A percentile compares a stretch with the other conserved stretches of the same genome.
Conservation (phyloP, 768 basidiomycete species). For the Agaricus blazei region DNA sequence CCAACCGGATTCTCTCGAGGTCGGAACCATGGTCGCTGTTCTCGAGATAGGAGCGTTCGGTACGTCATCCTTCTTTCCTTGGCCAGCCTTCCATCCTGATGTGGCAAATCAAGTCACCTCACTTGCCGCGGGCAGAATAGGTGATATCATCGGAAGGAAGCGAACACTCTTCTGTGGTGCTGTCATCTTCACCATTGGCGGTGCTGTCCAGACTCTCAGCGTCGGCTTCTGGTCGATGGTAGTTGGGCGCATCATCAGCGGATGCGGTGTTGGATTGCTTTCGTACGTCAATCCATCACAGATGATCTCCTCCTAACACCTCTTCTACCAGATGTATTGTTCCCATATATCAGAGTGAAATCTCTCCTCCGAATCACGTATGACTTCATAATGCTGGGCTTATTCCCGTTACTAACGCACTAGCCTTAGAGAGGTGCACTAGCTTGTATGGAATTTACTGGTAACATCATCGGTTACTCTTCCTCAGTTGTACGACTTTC, state of each 20-base stretch:
- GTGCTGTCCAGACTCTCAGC: constrained; percentile 81
- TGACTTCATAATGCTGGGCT: constrained; percentile 16
- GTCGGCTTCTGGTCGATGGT: constrained; percentile 78
- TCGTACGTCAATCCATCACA: constrained; percentile 47
- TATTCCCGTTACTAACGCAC: not conserved
- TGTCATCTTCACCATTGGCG: constrained; percentile 79
- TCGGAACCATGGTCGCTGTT: constrained; percentile 96
- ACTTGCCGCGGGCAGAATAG: constrained; percentile 81
- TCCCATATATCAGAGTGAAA: constrained; percentile 93
- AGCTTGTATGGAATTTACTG: constrained; percentile 94
- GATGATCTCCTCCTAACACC: not conserved
- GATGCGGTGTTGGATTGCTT: constrained; percentile 86
- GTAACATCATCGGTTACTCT: constrained; percentile 88
- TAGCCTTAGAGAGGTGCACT: constrained; percentile 70
- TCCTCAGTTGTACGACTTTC: constrained; percentile 68
- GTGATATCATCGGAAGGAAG: constrained; percentile 81
- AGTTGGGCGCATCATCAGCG: constrained; percentile 75
- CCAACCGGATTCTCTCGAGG: constrained; percentile 62
- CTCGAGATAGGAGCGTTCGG: constrained; percentile 90
- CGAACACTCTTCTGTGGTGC: constrained; percentile 84
- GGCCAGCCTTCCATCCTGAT: not conserved
- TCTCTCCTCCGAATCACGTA: constrained; percentile 88
- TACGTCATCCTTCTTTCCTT: constrained; percentile 28
- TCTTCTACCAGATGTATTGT: constrained; percentile 69
- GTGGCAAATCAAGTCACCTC: constrained; percentile 62